Percentiles rank a stretch among this genome's conserved stretches.
Conservation (phyloP, 805 yeast species). For the Wickerhamomyces tratensis region DNA sequence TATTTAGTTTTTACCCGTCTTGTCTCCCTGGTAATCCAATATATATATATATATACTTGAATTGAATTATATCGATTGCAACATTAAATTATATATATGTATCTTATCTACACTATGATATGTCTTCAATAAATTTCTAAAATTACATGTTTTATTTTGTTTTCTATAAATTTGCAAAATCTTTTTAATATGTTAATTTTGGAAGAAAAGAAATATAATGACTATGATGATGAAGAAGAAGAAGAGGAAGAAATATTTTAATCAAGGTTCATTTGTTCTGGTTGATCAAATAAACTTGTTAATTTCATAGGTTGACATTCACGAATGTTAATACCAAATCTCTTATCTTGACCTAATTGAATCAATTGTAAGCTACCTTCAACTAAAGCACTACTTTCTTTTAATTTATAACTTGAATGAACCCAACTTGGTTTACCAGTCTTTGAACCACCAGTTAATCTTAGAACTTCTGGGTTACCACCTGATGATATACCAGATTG, state of each 20-base stretch:
- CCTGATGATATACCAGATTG: conserved; percentile 28
- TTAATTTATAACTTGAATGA: conserved; percentile 65
- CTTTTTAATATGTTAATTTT: too few relatives aligned
- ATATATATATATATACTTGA: too few relatives aligned
- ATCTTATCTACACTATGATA: too few relatives aligned
- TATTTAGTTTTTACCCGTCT: too few relatives aligned
- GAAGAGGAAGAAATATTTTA: background rate
- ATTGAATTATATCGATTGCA: too few relatives aligned
- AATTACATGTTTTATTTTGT: too few relatives aligned
- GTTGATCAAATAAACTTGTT: background rate
- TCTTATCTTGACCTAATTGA: conserved; percentile 51
- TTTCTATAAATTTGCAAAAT: too few relatives aligned
- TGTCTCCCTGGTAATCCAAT: too few relatives aligned
- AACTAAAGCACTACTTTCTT: conserved; percentile 30
- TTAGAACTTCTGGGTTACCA: conserved; percentile 47
- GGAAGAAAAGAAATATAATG: too few relatives aligned
- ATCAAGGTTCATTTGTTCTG: conserved; percentile 8
- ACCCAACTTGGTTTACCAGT: conserved; percentile 77
- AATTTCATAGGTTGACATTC: conserved; percentile 51
- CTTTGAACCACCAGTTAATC: conserved; percentile 73
- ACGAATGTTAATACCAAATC: conserved; percentile 59
- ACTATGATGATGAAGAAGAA: too few relatives aligned
- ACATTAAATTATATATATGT: too few relatives aligned
- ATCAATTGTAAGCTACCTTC: conserved; percentile 45
- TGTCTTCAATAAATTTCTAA: too few relatives aligned